A percentile compares a stretch with the other conserved stretches of the same genome.
phyloP scores from a whole-genome alignment of 2,329 filamentous ascomycete species.

The Colletotrichum sp. region DNA sequence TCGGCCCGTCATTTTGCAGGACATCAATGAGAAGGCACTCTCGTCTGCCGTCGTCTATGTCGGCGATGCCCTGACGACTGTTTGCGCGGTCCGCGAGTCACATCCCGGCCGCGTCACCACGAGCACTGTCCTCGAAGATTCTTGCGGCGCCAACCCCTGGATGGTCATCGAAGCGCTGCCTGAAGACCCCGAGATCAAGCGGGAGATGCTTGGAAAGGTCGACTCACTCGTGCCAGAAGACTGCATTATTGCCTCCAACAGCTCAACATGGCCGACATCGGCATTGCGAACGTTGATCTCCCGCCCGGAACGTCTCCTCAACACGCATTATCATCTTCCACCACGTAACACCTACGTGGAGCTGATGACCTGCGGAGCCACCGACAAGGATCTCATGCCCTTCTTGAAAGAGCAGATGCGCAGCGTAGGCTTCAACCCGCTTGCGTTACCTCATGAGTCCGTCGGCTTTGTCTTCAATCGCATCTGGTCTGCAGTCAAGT shows the following conservation, averaged over 20 bases:
- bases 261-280: conserved; percentile 31
- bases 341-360: conserved; percentile 35
- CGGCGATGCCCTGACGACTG: conserved; percentile 33
- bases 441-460: conserved; percentile 31
- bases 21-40: conserved; percentile 27
- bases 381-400: conserved; percentile 29
- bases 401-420: conserved; percentile 32
- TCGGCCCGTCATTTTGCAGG: conserved; percentile 32
- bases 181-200: conserved; percentile 34
- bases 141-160: conserved; percentile 26
- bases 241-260: conserved; percentile 35
- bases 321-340: conserved; percentile 39
- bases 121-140: conserved; percentile 26
- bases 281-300: conserved; percentile 28
- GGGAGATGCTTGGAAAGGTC: conserved; percentile 28
- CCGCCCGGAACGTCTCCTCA: conserved; percentile 31
- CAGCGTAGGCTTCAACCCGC: conserved; percentile 31
- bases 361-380: conserved; percentile 38
- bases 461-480: conserved; percentile 39
- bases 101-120: conserved; percentile 30
- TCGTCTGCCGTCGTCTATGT: conserved; percentile 34
- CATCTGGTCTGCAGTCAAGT: conserved; percentile 39
- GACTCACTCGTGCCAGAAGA: conserved; percentile 30
- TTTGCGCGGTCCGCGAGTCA: conserved; percentile 30
- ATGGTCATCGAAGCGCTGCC: conserved; percentile 37